A percentile compares a stretch with the other conserved stretches of the same genome.
These are phyloP conservation scores for Thyridium curvatum DNA, from an alignment of 2,329 filamentous ascomycete species.

Conservation along the genomic window DNA sequence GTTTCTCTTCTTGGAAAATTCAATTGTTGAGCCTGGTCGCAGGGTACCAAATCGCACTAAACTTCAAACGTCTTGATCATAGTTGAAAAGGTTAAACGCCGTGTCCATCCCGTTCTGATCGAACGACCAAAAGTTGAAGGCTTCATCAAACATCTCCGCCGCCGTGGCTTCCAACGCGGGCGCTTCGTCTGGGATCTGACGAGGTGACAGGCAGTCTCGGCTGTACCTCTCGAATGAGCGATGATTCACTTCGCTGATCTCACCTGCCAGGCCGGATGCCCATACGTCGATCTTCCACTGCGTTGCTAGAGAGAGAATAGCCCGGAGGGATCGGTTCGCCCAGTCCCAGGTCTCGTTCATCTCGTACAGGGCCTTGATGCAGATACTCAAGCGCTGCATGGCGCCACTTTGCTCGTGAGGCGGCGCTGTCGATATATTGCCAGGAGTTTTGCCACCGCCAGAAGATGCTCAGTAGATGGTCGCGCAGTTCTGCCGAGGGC, in stretches of 20 bases:
- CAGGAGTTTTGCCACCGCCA: constrained; percentile 19
- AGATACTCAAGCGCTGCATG: not conserved
- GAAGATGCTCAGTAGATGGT: constrained; percentile 17
- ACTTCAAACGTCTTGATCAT: no score
- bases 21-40: no score
- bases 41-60: no score
- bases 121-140: no score
- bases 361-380: not conserved
- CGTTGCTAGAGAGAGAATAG: not conserved
- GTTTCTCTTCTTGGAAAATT: no score
- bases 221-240: not conserved
- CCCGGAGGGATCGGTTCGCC: constrained; percentile 1
- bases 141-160: no score
- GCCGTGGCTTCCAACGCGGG: no score
- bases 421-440: constrained; percentile 11
- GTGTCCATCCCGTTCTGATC: no score
- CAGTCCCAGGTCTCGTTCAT: constrained; percentile 1
- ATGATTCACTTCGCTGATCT: not conserved
- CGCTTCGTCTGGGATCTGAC: no score
- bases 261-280: not conserved
- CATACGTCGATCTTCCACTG: constrained; percentile 1
- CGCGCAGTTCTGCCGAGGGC: constrained; percentile 10
- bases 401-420: not conserved
- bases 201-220: not conserved
- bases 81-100: no score